Evolutionary conservation across 192 early-diverging fungal genomes (phyloP).

Genomic region (Entomortierella beljakovae): DNA sequence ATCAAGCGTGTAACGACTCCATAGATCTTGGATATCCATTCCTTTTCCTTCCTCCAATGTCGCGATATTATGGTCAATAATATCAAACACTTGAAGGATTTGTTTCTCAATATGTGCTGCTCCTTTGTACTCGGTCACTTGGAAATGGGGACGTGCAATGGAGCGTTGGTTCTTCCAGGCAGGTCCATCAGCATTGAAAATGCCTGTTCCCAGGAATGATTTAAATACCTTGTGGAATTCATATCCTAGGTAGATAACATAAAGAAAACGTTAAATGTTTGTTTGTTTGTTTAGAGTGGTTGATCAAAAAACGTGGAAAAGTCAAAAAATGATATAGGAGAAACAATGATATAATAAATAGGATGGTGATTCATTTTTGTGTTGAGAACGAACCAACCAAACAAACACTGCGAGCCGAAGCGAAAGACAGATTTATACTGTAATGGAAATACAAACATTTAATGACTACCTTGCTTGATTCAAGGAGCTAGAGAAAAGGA

Average conservation of each 20-base stretch:
- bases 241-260: conserved; percentile 9
- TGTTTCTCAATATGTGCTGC: conserved; percentile 49
- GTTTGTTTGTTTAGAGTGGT: no score
- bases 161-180: conserved; percentile 54
- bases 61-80: conserved; percentile 25
- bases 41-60: neutral
- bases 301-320: no score
- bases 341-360: no score
- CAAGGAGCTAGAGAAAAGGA: no score
- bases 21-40: conserved; percentile 42
- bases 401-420: no score
- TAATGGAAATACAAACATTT: no score
- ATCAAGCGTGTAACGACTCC: conserved; percentile 49
- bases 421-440: no score
- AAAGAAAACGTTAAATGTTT: neutral
- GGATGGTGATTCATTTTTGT: no score
- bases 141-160: conserved; percentile 47
- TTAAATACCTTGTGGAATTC: conserved; percentile 41
- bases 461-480: no score
- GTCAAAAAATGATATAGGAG: no score
- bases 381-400: no score
- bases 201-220: conserved; percentile 52
- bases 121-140: conserved; percentile 51
- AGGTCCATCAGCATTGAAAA: conserved; percentile 46
- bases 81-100: conserved; percentile 45